Evolutionary conservation across 306 rosid genomes (phyloP), one percentile per base, ranked within the genome.

Genomic region (Canavalia gladiata): DNA sequence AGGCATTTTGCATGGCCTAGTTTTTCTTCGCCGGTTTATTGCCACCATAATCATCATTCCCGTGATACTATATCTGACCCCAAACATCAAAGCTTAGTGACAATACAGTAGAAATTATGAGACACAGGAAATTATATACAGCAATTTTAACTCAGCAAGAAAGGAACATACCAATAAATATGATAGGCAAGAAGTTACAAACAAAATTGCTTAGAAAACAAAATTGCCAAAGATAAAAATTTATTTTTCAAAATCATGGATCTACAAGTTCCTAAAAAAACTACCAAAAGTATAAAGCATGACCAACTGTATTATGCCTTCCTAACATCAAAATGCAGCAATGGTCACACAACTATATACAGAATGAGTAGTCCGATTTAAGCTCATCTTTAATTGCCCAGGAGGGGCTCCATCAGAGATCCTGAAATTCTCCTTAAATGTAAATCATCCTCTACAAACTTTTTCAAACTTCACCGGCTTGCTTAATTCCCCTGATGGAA

Each of bases 401-500:
- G 76, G 79, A 72, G 76, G 79, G 84, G 57, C 55, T 78, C 72
- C 30, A 47, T 60, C 72, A 68, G 84, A 84, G 58, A 72, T 75
- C 83, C 80, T 68, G 41, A 54, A 79, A 69, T 64, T 88, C 75
- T 80, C 46, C 33, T 57, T 41, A 70, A 73, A 71, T 76, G 73
- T 47, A 83, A 50, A 78, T 71, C 68, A 72, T 82, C 83, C 65
- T 86, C 80, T 28, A 66, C 67, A 42, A 80, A 57, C 80, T 79
- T 79, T 41, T 11, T 87, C 43, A 47, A 83, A 65, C 83, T 49
- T 76, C 77, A 86, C 84, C 7, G 78, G 88, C 80, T 81, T 77
- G 82, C 57, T 86, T 78, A 86, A 77, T 80, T 81, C 57, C 91
- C 97, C 98, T 91, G 85, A 81, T 79, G 59, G 41, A 47, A 78